A percentile compares a stretch with the other conserved stretches of the same genome.
Evolutionary conservation across 2,329 filamentous ascomycete genomes (phyloP).

Genomic region (Ceratocystis alfenasii): DNA sequence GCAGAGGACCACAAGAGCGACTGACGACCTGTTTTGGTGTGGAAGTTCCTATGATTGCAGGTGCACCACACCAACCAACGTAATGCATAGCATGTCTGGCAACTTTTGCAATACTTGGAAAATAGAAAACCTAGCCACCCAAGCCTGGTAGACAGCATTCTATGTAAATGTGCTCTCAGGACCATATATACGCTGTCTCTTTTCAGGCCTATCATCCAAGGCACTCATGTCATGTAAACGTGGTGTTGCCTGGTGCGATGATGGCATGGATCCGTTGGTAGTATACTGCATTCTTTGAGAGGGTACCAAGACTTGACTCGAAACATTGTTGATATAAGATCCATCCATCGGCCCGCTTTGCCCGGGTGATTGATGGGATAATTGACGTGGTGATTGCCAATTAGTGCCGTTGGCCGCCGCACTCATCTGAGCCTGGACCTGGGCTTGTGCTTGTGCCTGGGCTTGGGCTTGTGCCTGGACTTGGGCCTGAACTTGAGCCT

Average conservation of each 20-base stretch:
- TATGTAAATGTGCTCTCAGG: constrained; percentile 17
- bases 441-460: constrained; percentile 12
- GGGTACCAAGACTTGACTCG: constrained; percentile 12
- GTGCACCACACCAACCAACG: no score
- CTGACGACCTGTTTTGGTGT: no score
- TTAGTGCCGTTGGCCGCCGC: background rate
- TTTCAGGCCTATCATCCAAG: constrained; percentile 20
- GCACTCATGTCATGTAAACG: constrained; percentile 9
- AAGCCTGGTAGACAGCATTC: background rate
- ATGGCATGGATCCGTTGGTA: background rate
- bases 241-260: constrained; percentile 1
- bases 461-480: background rate
- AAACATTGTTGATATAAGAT: constrained; percentile 6
- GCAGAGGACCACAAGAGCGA: no score
- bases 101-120: no score
- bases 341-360: constrained; percentile 11
- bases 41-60: no score
- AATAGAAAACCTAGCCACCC: background rate
- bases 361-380: constrained; percentile 12
- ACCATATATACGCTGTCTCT: constrained; percentile 19
- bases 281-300: constrained; percentile 17
- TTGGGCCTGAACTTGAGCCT: constrained; percentile 9
- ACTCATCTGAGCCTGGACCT: constrained; percentile 16
- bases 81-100: no score
- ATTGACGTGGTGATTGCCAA: constrained; percentile 15